Evolutionary conservation across 208 protist species (phyloP).

Genomic region (Leishmania gerbilli): DNA sequence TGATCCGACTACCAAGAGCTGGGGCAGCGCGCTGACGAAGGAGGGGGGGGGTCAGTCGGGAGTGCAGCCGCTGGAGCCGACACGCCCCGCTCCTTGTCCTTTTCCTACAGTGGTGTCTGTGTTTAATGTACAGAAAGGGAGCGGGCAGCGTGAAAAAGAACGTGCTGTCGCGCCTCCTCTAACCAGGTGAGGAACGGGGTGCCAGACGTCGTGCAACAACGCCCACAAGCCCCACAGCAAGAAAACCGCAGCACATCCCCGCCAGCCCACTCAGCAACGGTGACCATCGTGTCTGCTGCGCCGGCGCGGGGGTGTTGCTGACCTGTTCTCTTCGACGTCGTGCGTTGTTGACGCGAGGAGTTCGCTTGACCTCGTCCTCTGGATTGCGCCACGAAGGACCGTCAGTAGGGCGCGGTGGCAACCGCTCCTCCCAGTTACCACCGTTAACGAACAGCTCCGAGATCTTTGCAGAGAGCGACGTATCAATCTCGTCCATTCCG

Average conservation of each 20-base stretch:
- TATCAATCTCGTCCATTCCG: constrained; percentile 33
- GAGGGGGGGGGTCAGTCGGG: neutral
- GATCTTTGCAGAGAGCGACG: constrained; percentile 67
- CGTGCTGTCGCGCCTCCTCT: neutral
- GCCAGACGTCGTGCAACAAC: constrained; percentile 18
- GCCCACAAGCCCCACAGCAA: constrained; percentile 17
- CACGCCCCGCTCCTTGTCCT: neutral
- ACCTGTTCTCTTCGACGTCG: constrained; percentile 9
- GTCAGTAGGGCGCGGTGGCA: constrained; percentile 63
- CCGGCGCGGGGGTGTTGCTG: constrained; percentile 1
- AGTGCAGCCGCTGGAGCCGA: neutral
- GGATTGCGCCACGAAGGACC: constrained; percentile 81
- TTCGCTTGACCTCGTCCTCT: constrained; percentile 46
- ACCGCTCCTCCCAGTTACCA: constrained; percentile 70
- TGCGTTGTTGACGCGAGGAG: constrained; percentile 42
- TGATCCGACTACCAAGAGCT: neutral
- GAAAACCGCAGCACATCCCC: constrained; percentile 31
- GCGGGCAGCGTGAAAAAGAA: neutral
- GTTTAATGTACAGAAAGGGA: neutral
- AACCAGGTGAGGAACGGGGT: neutral
- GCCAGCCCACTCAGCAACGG: constrained; percentile 21
- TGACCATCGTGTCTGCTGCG: constrained; percentile 13
- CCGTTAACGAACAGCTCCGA: constrained; percentile 66
- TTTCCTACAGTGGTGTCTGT: neutral
- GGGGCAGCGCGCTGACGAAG: neutral